Evolutionary conservation across 2,329 filamentous ascomycete species (phyloP).

Genomic region (Penicillium sp.): DNA sequence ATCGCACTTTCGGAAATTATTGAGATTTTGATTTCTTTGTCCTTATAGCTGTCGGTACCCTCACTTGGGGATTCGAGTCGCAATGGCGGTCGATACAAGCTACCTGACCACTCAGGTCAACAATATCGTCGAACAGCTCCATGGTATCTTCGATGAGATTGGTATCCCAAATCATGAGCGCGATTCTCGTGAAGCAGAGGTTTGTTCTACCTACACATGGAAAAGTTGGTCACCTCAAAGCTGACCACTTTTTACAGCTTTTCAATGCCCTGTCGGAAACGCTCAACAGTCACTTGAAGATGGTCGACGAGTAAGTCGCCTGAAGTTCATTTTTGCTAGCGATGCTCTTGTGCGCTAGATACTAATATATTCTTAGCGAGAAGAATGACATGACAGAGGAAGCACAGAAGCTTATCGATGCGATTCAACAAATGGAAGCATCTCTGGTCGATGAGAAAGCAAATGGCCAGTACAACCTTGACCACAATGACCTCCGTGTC

Average conservation of each 20-base stretch:
- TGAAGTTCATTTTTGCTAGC: background rate
- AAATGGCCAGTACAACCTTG: slow-evolving; percentile 66
- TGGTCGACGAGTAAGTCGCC: slow-evolving; percentile 68
- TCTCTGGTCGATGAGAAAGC: slow-evolving; percentile 79
- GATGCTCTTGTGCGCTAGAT: slow-evolving; percentile 9
- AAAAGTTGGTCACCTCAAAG: slow-evolving; percentile 2
- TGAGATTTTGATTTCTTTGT: slow-evolving; percentile 13
- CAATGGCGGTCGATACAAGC: slow-evolving; percentile 78
- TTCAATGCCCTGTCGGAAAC: slow-evolving; percentile 92
- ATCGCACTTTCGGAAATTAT: slow-evolving; percentile 14
- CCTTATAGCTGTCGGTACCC: slow-evolving; percentile 12
- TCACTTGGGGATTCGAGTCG: slow-evolving; percentile 19
- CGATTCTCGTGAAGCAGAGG: slow-evolving; percentile 86
- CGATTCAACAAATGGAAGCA: slow-evolving; percentile 90
- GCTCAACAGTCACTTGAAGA: slow-evolving; percentile 83
- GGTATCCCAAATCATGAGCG: slow-evolving; percentile 93
- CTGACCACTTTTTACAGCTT: slow-evolving; percentile 61
- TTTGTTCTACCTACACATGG: slow-evolving; percentile 49
- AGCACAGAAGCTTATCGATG: slow-evolving; percentile 80
- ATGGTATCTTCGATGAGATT: slow-evolving; percentile 96
- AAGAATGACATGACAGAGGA: slow-evolving; percentile 92
- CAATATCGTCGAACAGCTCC: slow-evolving; percentile 88
- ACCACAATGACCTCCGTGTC: slow-evolving; percentile 72
- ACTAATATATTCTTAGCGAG: slow-evolving; percentile 58
- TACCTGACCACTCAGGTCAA: slow-evolving; percentile 95